A percentile compares a stretch with the other conserved stretches of the same genome.
phyloP scores from a whole-genome alignment of 1,139 yeast genomes.

The Geotrichum candidum region DNA sequence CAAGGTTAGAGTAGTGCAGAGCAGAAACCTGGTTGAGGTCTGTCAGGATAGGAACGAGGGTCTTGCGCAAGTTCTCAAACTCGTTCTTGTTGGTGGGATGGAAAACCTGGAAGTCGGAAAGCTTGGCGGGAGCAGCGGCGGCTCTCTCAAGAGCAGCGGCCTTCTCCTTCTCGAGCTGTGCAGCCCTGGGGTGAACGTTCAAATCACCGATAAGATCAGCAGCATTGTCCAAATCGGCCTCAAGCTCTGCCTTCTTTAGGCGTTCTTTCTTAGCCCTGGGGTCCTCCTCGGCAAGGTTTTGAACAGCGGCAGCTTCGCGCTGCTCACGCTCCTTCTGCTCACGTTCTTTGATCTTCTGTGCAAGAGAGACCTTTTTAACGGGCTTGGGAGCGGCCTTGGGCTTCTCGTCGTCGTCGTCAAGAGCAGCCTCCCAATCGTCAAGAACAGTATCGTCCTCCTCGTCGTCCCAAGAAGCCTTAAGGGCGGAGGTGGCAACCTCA shows the following conservation, averaged over 20 bases:
- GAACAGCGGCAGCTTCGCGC: slow-evolving; percentile 36
- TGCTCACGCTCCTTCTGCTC: slow-evolving; percentile 37
- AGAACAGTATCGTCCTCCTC: slow-evolving; percentile 68
- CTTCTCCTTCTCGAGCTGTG: slow-evolving; percentile 49
- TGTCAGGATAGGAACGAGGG: slow-evolving; percentile 61
- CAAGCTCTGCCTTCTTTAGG: slow-evolving; percentile 70
- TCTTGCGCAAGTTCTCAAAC: slow-evolving; percentile 76
- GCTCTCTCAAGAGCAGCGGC: slow-evolving; percentile 71
- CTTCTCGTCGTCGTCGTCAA: slow-evolving; percentile 40
- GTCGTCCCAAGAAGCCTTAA: slow-evolving; percentile 77
- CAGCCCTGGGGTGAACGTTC: slow-evolving; percentile 46
- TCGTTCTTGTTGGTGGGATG: slow-evolving; percentile 72
- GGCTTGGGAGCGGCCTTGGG: slow-evolving; percentile 35
- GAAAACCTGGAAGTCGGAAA: slow-evolving; percentile 49
- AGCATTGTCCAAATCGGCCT: slow-evolving; percentile 84
- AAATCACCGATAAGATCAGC: slow-evolving; percentile 85
- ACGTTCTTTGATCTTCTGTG: slow-evolving; percentile 36
- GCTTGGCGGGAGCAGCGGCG: slow-evolving; percentile 32
- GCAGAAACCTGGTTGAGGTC: slow-evolving; percentile 50
- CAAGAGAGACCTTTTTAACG: slow-evolving; percentile 34
- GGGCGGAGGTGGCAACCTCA: slow-evolving; percentile 57
- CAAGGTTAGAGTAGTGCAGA: slow-evolving; percentile 67
- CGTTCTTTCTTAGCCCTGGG: slow-evolving; percentile 56
- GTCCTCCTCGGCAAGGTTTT: slow-evolving; percentile 38
- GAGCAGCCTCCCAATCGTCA: slow-evolving; percentile 71